phyloP scores from a whole-genome alignment of 805 yeast species.

The Yamadazyma olivae region DNA sequence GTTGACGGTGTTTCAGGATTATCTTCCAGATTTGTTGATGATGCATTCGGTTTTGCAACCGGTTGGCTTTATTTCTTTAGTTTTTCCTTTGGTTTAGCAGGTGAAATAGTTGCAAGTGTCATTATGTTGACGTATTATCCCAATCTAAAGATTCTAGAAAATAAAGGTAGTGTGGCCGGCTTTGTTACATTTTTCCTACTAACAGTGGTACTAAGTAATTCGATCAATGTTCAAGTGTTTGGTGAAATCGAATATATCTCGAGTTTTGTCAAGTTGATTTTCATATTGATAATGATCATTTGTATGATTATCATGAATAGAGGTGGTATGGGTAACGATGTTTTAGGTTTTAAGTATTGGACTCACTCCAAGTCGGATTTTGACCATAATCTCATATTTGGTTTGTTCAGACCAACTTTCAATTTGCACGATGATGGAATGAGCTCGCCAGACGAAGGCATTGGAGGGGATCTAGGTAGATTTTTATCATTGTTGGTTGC shows the following conservation, averaged over 20 bases:
- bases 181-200: slow-evolving; percentile 60
- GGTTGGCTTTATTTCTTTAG: slow-evolving; percentile 76
- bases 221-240: slow-evolving; percentile 66
- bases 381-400: slow-evolving; percentile 51
- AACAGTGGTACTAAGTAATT: slow-evolving; percentile 50
- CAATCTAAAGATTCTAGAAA: slow-evolving; percentile 47
- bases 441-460: slow-evolving; percentile 44
- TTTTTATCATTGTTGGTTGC: slow-evolving; percentile 61
- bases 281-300: slow-evolving; percentile 52
- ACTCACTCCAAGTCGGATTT: slow-evolving; percentile 47
- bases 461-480: slow-evolving; percentile 59
- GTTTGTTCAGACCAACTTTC: slow-evolving; percentile 71
- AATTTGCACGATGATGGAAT: slow-evolving; percentile 60
- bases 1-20: slow-evolving; percentile 77
- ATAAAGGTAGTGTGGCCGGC: slow-evolving; percentile 45
- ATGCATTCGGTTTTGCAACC: slow-evolving; percentile 70
- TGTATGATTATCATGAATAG: slow-evolving; percentile 63
- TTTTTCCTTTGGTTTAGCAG: slow-evolving; percentile 69
- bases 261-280: slow-evolving; percentile 54
- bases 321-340: slow-evolving; percentile 47
- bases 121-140: slow-evolving; percentile 71
- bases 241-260: slow-evolving; percentile 72
- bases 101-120: slow-evolving; percentile 78
- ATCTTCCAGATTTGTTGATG: slow-evolving; percentile 72
- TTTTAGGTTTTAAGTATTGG: slow-evolving; percentile 74